phyloP scores from a whole-genome alignment of 225 moss, liverwort and hornwort species.

The Pseudoscleropodium purum region DNA sequence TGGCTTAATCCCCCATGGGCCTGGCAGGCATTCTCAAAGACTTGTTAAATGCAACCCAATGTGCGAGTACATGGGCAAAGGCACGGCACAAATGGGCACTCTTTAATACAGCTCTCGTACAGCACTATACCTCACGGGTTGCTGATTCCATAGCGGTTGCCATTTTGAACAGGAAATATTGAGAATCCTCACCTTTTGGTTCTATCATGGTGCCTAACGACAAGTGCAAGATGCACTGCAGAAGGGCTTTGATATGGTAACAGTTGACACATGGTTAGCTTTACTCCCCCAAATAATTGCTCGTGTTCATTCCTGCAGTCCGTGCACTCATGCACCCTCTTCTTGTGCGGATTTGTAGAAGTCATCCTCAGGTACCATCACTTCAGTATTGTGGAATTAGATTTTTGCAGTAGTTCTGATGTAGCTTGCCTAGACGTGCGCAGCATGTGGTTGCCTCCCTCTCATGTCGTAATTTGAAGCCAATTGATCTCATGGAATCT shows the following conservation, averaged over 20 bases:
- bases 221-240: constrained; percentile 70
- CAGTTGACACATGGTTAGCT: constrained; percentile 87
- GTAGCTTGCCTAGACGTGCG: background rate
- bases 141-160: background rate
- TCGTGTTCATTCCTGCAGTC: constrained; percentile 80
- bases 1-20: too few relatives aligned
- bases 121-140: constrained; percentile 40
- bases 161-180: constrained; percentile 64
- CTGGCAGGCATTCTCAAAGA: constrained; percentile 60
- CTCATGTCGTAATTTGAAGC: background rate
- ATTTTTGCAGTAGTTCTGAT: background rate
- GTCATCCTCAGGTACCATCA: constrained; percentile 67
- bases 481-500: background rate
- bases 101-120: constrained; percentile 76
- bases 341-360: constrained; percentile 68
- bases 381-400: background rate
- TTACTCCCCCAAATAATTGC: constrained; percentile 94
- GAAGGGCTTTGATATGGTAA: constrained; percentile 63
- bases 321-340: constrained; percentile 70
- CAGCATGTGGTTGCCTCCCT: background rate
- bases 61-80: constrained; percentile 76
- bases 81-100: constrained; percentile 96
- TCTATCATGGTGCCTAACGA: constrained; percentile 69
- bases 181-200: constrained; percentile 90
- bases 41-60: constrained; percentile 50